Evolutionary conservation across 805 yeast genomes (phyloP).

Genomic region (Saccharomycopsis sp.): DNA sequence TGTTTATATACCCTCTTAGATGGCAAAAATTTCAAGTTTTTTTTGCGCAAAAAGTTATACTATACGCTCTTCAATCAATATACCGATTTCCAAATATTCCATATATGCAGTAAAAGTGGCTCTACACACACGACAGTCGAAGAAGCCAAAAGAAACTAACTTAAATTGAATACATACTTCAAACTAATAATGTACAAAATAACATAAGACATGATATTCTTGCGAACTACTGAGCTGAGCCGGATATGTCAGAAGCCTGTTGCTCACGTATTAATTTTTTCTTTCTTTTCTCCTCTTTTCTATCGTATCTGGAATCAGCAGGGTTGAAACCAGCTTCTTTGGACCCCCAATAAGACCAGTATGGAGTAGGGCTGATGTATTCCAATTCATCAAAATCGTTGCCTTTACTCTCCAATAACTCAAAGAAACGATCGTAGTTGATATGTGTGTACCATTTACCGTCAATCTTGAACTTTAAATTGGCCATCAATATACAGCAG

Average conservation of each 20-base stretch:
- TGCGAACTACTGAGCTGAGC: not conserved
- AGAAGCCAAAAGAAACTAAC: not conserved
- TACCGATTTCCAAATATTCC: no score
- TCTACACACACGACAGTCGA: no score
- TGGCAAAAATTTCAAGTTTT: no score
- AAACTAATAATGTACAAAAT: not conserved
- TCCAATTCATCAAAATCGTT: slow-evolving; percentile 69
- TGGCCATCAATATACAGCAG: slow-evolving; percentile 84
- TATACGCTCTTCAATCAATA: no score
- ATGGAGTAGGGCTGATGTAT: slow-evolving; percentile 74
- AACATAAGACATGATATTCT: no score
- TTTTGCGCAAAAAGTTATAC: no score
- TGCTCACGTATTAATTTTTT: slow-evolving; percentile 25
- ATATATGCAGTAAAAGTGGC: no score
- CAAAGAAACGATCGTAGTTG: slow-evolving; percentile 70
- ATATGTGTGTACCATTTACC: slow-evolving; percentile 86
- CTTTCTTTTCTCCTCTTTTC: slow-evolving; percentile 55
- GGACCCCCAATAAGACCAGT: slow-evolving; percentile 88
- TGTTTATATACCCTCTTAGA: no score
- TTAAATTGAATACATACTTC: not conserved
- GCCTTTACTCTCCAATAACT: slow-evolving; percentile 55
- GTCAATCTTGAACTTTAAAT: slow-evolving; percentile 58
- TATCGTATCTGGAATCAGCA: slow-evolving; percentile 60
- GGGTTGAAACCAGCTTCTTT: slow-evolving; percentile 86
- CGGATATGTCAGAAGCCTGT: not conserved